phyloP scores from a whole-genome alignment of 2,329 filamentous ascomycete species.

The Fusarium multiceps region DNA sequence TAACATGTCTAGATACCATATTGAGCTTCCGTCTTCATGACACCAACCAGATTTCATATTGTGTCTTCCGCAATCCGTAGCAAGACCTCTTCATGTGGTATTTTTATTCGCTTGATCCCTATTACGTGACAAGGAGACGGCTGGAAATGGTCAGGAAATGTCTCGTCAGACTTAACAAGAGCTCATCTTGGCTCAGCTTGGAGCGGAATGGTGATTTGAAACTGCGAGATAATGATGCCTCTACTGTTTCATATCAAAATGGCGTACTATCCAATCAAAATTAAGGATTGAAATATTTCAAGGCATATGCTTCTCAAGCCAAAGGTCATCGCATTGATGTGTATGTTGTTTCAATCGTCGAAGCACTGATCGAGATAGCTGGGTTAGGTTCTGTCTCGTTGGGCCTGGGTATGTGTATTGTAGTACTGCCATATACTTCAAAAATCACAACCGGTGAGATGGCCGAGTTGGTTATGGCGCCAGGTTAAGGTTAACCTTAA shows the following conservation, averaged over 20 bases:
- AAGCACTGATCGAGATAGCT: neutral
- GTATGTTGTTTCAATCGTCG: neutral
- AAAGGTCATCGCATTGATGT: neutral
- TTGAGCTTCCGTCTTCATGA: neutral
- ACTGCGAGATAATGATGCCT: neutral
- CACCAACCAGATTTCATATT: neutral
- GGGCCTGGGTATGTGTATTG: rapidly evolving
- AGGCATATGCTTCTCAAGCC: neutral
- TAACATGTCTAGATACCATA: neutral
- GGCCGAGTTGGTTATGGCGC: constrained; percentile 53
- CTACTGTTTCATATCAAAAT: neutral
- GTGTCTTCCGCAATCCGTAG: too few relatives aligned
- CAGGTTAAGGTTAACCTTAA: constrained; percentile 51
- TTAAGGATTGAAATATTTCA: rapidly evolving
- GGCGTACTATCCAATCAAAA: too few relatives aligned
- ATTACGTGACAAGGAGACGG: neutral
- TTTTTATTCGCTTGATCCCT: neutral
- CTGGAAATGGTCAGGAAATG: neutral
- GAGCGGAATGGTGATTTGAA: neutral
- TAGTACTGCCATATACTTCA: rapidly evolving
- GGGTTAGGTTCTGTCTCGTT: neutral
- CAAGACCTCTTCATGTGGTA: too few relatives aligned
- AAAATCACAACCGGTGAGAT: constrained; percentile 45
- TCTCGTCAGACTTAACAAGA: neutral
- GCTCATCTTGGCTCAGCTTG: neutral